Evolutionary conservation across 495 filamentous ascomycete species (phyloP).

Genomic region (Aspergillus bridgeri): DNA sequence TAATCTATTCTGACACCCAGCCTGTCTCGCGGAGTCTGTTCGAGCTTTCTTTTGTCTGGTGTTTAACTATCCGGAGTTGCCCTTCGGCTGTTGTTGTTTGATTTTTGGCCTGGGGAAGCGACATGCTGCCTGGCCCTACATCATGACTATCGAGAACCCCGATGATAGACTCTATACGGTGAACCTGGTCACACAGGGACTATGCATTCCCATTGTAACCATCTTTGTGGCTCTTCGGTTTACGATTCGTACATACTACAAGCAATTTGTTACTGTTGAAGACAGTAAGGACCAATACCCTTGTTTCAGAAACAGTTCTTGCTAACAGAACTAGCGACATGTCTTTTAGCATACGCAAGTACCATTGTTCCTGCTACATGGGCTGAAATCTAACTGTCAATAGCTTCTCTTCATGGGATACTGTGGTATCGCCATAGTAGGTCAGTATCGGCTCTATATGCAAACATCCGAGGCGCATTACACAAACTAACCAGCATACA

Average conservation of each 20-base stretch:
- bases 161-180: constrained; percentile 36
- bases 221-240: constrained; percentile 38
- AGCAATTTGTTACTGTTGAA: constrained; percentile 34
- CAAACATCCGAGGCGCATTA: background rate
- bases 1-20: background rate
- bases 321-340: constrained; percentile 23
- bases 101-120: background rate
- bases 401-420: constrained; percentile 37
- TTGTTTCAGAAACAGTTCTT: background rate
- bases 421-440: constrained; percentile 31
- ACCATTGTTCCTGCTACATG: background rate
- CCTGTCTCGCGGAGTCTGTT: background rate
- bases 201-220: constrained; percentile 43
- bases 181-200: constrained; percentile 40
- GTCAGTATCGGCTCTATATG: constrained; percentile 20
- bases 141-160: constrained; percentile 28
- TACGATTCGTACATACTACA: constrained; percentile 35
- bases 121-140: constrained; percentile 13
- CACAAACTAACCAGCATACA: constrained; percentile 14
- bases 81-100: background rate
- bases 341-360: constrained; percentile 36
- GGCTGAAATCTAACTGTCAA: constrained; percentile 2
- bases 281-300: constrained; percentile 33
- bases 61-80: background rate
- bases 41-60: background rate